Evolutionary conservation across 1,284 basidiomycete species (phyloP).

Genomic region (Pseudozyma hubeiensis): DNA sequence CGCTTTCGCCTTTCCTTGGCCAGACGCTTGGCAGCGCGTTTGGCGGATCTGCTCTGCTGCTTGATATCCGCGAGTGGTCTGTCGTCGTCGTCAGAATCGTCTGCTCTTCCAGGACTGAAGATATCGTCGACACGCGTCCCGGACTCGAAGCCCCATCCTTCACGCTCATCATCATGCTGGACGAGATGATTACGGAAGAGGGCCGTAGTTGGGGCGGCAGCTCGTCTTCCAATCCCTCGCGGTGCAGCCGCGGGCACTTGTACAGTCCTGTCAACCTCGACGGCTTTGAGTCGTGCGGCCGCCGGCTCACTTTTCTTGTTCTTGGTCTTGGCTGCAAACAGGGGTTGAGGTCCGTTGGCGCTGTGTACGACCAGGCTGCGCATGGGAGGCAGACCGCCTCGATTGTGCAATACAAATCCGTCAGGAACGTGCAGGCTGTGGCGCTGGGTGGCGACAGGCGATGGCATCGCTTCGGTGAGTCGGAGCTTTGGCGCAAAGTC

Average conservation of each 20-base stretch:
- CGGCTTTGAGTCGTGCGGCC: conserved; percentile 38
- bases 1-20: conserved; percentile 54
- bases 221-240: conserved; percentile 60
- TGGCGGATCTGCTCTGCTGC: conserved; percentile 38
- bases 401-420: conserved; percentile 58
- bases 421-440: conserved; percentile 59
- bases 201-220: conserved; percentile 60
- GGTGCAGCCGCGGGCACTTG: conserved; percentile 60
- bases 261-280: conserved; percentile 37
- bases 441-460: conserved; percentile 10
- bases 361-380: conserved; percentile 52
- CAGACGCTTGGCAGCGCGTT: conserved; percentile 49
- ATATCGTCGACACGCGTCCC: conserved; percentile 42
- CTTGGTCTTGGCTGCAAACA: conserved; percentile 34
- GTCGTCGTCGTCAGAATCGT: conserved; percentile 46
- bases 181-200: conserved; percentile 68
- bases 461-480: conserved; percentile 18
- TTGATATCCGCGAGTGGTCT: conserved; percentile 47
- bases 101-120: conserved; percentile 29
- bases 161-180: conserved; percentile 61
- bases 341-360: conserved; percentile 50
- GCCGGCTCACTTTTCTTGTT: conserved; percentile 46
- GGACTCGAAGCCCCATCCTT: conserved; percentile 67
- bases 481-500: conserved; percentile 44
- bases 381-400: conserved; percentile 52